A percentile compares a stretch with the other conserved stretches of the same genome.
These are phyloP conservation scores for Leccinum longicurvipes DNA, from an alignment of 768 basidiomycete genomes.

Conservation along the genomic window DNA sequence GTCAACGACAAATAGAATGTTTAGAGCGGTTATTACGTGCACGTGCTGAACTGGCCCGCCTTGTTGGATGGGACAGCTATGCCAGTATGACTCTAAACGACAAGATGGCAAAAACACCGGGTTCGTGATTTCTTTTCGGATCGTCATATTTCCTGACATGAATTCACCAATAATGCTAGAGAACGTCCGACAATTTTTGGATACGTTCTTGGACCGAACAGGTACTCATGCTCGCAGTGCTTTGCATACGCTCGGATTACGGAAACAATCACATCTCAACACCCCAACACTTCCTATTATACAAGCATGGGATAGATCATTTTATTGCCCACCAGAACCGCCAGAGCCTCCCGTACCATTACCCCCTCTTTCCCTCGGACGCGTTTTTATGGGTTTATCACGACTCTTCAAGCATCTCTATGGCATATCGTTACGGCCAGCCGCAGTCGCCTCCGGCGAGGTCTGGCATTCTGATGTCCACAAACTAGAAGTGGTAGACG, in stretches of 20 bases:
- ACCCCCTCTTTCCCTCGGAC: conserved; percentile 81
- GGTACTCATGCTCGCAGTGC: conserved; percentile 74
- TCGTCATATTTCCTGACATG: not conserved
- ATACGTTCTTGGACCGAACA: conserved; percentile 77
- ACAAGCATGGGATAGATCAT: conserved; percentile 97
- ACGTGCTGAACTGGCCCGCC: conserved; percentile 75
- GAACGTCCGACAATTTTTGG: conserved; percentile 84
- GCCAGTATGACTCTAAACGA: conserved; percentile 85
- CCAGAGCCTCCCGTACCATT: conserved; percentile 72
- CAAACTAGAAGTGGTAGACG: conserved; percentile 92
- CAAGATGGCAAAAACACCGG: conserved; percentile 97
- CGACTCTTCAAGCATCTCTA: conserved; percentile 83
- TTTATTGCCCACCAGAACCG: conserved; percentile 79
- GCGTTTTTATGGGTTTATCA: conserved; percentile 88
- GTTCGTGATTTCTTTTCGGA: conserved; percentile 37
- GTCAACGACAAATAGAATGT: conserved; percentile 67
- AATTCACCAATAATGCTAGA: conserved; percentile 38
- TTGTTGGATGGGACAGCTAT: conserved; percentile 85
- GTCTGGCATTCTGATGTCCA: conserved; percentile 87
- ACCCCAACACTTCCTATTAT: conserved; percentile 59
- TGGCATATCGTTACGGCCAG: conserved; percentile 78
- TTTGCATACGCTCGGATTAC: conserved; percentile 57
- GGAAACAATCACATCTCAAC: conserved; percentile 73
- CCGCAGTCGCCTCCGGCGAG: conserved; percentile 68
- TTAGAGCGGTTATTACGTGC: conserved; percentile 74